Evolutionary conservation across 1,284 basidiomycete species (phyloP).

Genomic region (Papiliotrema flavescens): DNA sequence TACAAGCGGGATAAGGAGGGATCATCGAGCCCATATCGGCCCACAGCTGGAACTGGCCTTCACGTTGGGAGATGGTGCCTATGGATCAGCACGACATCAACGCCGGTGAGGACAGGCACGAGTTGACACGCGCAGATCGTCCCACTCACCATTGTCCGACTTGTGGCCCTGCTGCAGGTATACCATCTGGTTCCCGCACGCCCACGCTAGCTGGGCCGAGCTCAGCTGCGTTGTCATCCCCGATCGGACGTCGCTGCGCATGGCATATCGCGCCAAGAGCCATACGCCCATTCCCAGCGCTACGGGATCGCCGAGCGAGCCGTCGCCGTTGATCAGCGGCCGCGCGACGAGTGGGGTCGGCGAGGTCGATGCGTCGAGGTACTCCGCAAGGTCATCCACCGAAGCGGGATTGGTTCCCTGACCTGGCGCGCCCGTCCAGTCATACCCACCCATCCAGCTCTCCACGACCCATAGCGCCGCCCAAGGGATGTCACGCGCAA

Average conservation of each 20-base stretch:
- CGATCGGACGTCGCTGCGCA: constrained; percentile 6
- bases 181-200: constrained; percentile 29
- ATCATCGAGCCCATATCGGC: constrained; percentile 63
- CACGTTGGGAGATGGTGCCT: constrained; percentile 31
- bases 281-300: constrained; percentile 25
- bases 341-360: constrained; percentile 8
- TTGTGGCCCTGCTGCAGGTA: constrained; percentile 16
- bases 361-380: constrained; percentile 7
- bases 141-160: constrained; percentile 14
- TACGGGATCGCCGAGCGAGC: constrained; percentile 30
- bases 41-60: constrained; percentile 48
- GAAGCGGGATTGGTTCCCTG: background rate
- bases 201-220: constrained; percentile 22
- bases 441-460: constrained; percentile 11
- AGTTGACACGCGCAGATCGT: background rate
- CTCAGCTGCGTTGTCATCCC: background rate
- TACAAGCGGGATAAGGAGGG: constrained; percentile 58
- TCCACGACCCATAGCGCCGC: constrained; percentile 12
- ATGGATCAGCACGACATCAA: too few species aligned
- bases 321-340: constrained; percentile 26
- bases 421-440: constrained; percentile 16
- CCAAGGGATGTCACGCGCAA: constrained; percentile 13
- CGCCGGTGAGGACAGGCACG: too few species aligned
- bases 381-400: constrained; percentile 7
- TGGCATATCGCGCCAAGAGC: constrained; percentile 25